Conservation (phyloP, 371 early-diverging fungal species). For the Nosema granulosis region DNA sequence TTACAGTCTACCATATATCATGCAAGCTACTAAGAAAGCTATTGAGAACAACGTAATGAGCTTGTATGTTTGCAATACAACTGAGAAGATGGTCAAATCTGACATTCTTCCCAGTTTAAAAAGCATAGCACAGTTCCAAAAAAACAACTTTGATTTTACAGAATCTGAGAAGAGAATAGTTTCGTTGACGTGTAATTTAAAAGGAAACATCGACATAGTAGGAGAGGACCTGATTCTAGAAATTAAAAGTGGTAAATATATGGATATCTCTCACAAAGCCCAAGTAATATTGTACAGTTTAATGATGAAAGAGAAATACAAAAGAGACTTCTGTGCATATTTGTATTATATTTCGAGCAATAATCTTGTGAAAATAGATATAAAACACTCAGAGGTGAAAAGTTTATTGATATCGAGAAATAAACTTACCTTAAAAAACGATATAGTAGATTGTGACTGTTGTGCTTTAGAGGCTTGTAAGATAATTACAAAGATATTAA, state of each 20-base stretch:
- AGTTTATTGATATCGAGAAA: slow-evolving; percentile 49
- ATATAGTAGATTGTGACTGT: slow-evolving; percentile 19
- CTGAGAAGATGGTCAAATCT: slow-evolving; percentile 20
- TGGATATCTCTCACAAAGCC: slow-evolving; percentile 44
- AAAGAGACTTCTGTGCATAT: slow-evolving; percentile 21
- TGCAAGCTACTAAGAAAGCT: slow-evolving; percentile 12
- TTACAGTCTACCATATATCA: slow-evolving; percentile 31
- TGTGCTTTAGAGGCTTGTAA: slow-evolving; percentile 7
- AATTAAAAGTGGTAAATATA: slow-evolving; percentile 49
- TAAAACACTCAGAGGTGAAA: slow-evolving; percentile 51
- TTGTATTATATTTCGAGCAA: slow-evolving; percentile 43
- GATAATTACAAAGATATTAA: slow-evolving; percentile 29
- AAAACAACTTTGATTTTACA: slow-evolving; percentile 4
- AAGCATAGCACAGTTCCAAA: slow-evolving; percentile 33
- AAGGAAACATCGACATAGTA: slow-evolving; percentile 55
- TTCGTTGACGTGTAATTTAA: slow-evolving; percentile 43
- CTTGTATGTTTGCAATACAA: slow-evolving; percentile 13
- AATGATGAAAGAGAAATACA: slow-evolving; percentile 40
- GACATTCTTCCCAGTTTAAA: slow-evolving; percentile 28
- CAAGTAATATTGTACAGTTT: slow-evolving; percentile 55
- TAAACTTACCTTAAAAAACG: slow-evolving; percentile 11
- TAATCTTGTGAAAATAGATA: slow-evolving; percentile 26
- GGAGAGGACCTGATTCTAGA: slow-evolving; percentile 40
- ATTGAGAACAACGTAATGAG: slow-evolving; percentile 15
- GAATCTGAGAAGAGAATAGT: slow-evolving; percentile 47